Evolutionary conservation across 1,284 basidiomycete species (phyloP).

Genomic region (Tylopilus sp.): DNA sequence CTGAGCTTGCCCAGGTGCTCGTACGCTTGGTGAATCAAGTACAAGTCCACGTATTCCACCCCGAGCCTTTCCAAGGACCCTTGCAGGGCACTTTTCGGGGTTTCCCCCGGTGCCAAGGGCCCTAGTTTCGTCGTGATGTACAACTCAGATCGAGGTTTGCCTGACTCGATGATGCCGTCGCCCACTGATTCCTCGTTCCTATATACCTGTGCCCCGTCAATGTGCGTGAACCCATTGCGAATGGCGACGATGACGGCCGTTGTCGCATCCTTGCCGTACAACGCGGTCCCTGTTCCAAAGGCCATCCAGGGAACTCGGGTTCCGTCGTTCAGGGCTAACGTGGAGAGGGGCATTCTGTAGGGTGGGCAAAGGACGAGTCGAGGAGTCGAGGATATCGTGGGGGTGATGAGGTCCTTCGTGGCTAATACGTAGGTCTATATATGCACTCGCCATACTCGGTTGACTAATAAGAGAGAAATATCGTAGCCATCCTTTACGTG

Average conservation of each 20-base stretch:
- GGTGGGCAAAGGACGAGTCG: slow-evolving; percentile 12
- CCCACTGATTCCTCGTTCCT: slow-evolving; percentile 58
- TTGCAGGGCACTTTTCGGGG: slow-evolving; percentile 47
- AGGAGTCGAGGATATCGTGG: slow-evolving; percentile 10
- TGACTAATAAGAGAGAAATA: slow-evolving; percentile 9
- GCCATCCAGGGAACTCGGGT: slow-evolving; percentile 55
- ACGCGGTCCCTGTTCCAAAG: slow-evolving; percentile 66
- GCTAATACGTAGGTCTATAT: slow-evolving; percentile 13
- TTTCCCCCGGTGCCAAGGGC: slow-evolving; percentile 36
- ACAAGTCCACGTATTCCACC: slow-evolving; percentile 70
- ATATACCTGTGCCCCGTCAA: slow-evolving; percentile 70
- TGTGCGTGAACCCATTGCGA: slow-evolving; percentile 57
- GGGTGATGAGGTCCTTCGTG: not conserved
- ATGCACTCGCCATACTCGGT: not conserved
- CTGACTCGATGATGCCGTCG: slow-evolving; percentile 48
- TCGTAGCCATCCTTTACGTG: slow-evolving; percentile 6
- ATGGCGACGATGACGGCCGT: slow-evolving; percentile 51
- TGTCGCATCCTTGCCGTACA: slow-evolving; percentile 50
- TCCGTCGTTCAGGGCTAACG: slow-evolving; percentile 56
- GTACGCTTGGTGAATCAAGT: slow-evolving; percentile 60
- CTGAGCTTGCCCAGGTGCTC: slow-evolving; percentile 42
- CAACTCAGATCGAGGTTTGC: slow-evolving; percentile 42
- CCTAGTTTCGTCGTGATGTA: slow-evolving; percentile 66
- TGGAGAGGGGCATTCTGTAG: slow-evolving; percentile 35
- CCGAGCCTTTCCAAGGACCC: slow-evolving; percentile 57